Evolutionary conservation across 768 basidiomycete genomes (phyloP).

Genomic region (Gloeopeniophorella convolvens): DNA sequence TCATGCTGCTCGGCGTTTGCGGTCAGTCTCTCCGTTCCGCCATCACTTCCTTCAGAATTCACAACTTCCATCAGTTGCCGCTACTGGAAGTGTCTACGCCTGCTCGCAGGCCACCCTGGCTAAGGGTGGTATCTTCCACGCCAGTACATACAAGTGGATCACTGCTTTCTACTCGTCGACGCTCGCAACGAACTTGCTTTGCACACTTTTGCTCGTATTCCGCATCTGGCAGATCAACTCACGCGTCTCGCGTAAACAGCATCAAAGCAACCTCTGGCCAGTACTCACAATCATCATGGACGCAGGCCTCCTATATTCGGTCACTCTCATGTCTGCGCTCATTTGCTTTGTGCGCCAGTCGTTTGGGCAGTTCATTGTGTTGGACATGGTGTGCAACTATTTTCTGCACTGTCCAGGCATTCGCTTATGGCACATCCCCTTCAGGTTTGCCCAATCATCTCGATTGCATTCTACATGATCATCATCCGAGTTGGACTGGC

Average conservation of each 20-base stretch:
- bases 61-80: slow-evolving; percentile 11
- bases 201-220: slow-evolving; percentile 25
- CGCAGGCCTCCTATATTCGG: slow-evolving; percentile 23
- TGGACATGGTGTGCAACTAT: slow-evolving; percentile 22
- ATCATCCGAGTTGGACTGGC: slow-evolving; percentile 22
- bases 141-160: slow-evolving; percentile 22
- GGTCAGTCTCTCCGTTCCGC: slow-evolving; percentile 11
- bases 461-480: slow-evolving; percentile 26
- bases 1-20: slow-evolving; percentile 15
- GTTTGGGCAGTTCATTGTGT: slow-evolving; percentile 21
- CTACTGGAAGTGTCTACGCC: slow-evolving; percentile 19
- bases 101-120: slow-evolving; percentile 13
- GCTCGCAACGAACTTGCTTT: slow-evolving; percentile 22
- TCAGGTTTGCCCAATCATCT: slow-evolving; percentile 24
- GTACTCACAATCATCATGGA: slow-evolving; percentile 25
- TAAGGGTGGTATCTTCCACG: slow-evolving; percentile 18
- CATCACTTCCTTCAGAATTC: not conserved
- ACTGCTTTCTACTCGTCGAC: slow-evolving; percentile 23
- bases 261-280: slow-evolving; percentile 14
- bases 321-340: slow-evolving; percentile 23
- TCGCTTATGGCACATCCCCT: not conserved
- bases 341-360: slow-evolving; percentile 22
- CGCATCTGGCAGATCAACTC: slow-evolving; percentile 24
- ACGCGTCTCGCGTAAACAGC: slow-evolving; percentile 5
- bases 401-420: too few relatives aligned